These are phyloP conservation scores for Penicillium decumbens DNA, from an alignment of 2,329 filamentous ascomycete genomes.

Conservation along the genomic window DNA sequence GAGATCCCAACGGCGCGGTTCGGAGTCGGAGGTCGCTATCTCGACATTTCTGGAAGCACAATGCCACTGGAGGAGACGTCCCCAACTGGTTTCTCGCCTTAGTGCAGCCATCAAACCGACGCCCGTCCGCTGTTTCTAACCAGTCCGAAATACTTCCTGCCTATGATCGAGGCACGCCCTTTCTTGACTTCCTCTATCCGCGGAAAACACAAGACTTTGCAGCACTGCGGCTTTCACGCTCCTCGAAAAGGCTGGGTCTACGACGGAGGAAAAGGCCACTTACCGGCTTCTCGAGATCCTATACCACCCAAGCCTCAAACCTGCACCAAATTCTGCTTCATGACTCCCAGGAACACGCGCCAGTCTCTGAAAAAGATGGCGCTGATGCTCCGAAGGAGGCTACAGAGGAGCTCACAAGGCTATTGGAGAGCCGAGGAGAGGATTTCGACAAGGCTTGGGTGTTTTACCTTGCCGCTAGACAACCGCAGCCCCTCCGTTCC, in stretches of 20 bases:
- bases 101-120: slow-evolving; percentile 21
- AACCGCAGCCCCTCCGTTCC: slow-evolving; percentile 24
- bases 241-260: slow-evolving; percentile 20
- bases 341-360: neutral
- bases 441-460: slow-evolving; percentile 43
- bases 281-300: slow-evolving; percentile 23
- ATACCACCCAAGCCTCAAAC: slow-evolving; percentile 23
- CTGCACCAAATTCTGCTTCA: slow-evolving; percentile 5
- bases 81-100: slow-evolving; percentile 34
- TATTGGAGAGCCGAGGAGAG: slow-evolving; percentile 15
- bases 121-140: slow-evolving; percentile 13
- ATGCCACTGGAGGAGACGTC: slow-evolving; percentile 26
- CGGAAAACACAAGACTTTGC: slow-evolving; percentile 24
- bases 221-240: slow-evolving; percentile 21
- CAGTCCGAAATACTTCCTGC: slow-evolving; percentile 8
- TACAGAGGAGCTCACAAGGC: slow-evolving; percentile 14
- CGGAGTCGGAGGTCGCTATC: slow-evolving; percentile 35
- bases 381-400: slow-evolving; percentile 9
- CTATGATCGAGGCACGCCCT: slow-evolving; percentile 21
- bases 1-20: slow-evolving; percentile 38
- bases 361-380: neutral
- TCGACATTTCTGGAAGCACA: slow-evolving; percentile 36
- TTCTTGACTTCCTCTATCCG: slow-evolving; percentile 43
- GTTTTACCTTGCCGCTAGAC: slow-evolving; percentile 34
- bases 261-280: slow-evolving; percentile 28